These are phyloP conservation scores for Melanopsichium pennsylvanicum DNA, from an alignment of 1,284 basidiomycete species.

Conservation along the genomic window DNA sequence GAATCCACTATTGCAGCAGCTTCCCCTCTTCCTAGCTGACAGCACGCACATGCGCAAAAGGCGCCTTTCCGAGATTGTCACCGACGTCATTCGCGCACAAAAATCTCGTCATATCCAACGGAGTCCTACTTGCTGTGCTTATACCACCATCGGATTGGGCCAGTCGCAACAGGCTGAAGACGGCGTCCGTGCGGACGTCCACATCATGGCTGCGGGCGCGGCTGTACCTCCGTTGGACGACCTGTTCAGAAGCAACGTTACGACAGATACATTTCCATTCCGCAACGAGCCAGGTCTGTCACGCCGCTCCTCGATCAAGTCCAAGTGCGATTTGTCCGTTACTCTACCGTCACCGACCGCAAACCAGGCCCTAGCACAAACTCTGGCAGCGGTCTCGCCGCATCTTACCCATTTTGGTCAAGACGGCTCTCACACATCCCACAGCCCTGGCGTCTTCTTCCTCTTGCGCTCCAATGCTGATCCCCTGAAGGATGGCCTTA, in stretches of 20 bases:
- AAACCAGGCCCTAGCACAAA: conserved; percentile 1
- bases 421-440: not conserved
- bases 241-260: conserved; percentile 12
- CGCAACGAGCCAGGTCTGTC: conserved; percentile 2
- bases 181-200: conserved; percentile 19
- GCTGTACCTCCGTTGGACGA: conserved; percentile 23
- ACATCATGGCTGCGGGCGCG: conserved; percentile 25
- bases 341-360: conserved; percentile 12
- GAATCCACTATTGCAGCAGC: too few relatives aligned
- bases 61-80: conserved; percentile 29
- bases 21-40: too few relatives aligned
- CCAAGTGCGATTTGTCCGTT: conserved; percentile 2
- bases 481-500: conserved; percentile 5
- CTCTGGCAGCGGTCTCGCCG: conserved; percentile 1
- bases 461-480: conserved; percentile 17
- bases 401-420: not conserved
- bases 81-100: conserved; percentile 7
- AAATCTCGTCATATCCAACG: conserved; percentile 4
- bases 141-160: not conserved
- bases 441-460: conserved; percentile 1
- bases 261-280: conserved; percentile 17
- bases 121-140: conserved; percentile 4
- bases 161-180: not conserved
- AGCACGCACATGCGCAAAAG: conserved; percentile 31
- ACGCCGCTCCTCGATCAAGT: conserved; percentile 11